Conservation (phyloP, 192 early-diverging fungal genomes). For the Linnemannia schmuckeri region DNA sequence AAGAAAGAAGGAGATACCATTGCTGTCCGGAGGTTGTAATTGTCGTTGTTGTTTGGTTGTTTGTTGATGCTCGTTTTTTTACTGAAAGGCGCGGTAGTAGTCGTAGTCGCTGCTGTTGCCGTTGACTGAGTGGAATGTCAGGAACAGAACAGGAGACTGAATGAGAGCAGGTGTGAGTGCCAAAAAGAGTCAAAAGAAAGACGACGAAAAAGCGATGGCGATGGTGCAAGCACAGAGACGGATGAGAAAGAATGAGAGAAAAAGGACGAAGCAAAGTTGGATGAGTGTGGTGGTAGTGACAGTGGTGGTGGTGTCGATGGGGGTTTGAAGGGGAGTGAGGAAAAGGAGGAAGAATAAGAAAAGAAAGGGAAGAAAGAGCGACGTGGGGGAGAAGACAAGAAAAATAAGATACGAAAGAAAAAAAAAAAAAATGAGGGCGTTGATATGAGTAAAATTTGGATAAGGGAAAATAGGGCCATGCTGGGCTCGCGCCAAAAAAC, state of each 20-base stretch:
- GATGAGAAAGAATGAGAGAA: neutral
- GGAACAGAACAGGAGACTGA: slow-evolving; percentile 2
- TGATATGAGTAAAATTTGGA: neutral
- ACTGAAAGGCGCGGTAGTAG: neutral
- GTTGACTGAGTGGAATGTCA: neutral
- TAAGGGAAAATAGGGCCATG: no score
- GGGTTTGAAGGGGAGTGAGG: neutral
- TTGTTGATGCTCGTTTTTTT: neutral
- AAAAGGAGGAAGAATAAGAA: neutral
- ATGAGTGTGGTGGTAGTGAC: no score
- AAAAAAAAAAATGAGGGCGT: neutral
- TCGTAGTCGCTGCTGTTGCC: neutral
- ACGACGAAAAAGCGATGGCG: neutral
- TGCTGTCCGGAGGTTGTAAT: neutral
- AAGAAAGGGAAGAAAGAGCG: neutral
- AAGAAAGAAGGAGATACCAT: neutral
- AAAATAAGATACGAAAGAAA: neutral
- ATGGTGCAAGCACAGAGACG: neutral
- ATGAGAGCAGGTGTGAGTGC: neutral
- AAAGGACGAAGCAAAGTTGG: neutral
- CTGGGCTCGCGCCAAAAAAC: no score
- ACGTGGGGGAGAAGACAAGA: no score
- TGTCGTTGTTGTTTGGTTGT: neutral
- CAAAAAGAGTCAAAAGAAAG: slow-evolving; percentile 8
- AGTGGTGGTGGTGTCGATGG: neutral